Base-by-base conservation (phyloP, 306 rosid species). In the Casuarina glauca region DNA sequence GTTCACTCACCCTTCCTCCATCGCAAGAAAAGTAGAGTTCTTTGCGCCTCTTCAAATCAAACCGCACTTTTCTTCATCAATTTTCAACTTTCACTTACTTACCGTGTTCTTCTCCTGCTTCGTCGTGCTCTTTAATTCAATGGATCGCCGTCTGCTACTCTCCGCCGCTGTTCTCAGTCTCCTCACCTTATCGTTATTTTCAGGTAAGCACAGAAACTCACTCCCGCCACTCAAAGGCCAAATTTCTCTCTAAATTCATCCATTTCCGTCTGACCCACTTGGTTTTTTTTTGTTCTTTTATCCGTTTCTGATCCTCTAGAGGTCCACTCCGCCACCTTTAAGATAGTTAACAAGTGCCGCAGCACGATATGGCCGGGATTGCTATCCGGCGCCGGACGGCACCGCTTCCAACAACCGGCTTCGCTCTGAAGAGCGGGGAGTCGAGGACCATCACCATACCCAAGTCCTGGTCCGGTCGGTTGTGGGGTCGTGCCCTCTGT, bases 401-500 rank as follows among this genome's bases (percentile, higher is more conserved):
- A 19, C 92, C 77, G 78, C 91, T 87, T n/a, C 87, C 97, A 2
- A 90, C 92, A 78, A 90, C 96, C 68, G 98, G 98, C 54, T 94
- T 94, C 81, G 11, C 83, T 2, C 96, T 94, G 39, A 53, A 48
- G 0, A 81, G 80, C 44, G 96, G 94, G 67, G 76, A 88, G 58
- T 90, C 94, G 16, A 84, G 63, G 79, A 90, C 86, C 68, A 1
- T 94, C 2, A 39, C 69, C 35, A 19, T 88, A 52, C 98, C 98
- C 2, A 88, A 85, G 50, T 62, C 88, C 13, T 94, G 98, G 98
- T 94, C 98, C 45, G 98, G 98, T 78, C 91, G 98, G 80, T 51
- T 94, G 68, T 94, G 98, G 98, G 98, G 85, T 2, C 88, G 98
- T 74, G 85, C 96, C 4, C 91, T 89, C 38, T 94, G 98, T 78